Base-by-base conservation (phyloP, 768 basidiomycete species). In the Myochromella boudieri region DNA sequence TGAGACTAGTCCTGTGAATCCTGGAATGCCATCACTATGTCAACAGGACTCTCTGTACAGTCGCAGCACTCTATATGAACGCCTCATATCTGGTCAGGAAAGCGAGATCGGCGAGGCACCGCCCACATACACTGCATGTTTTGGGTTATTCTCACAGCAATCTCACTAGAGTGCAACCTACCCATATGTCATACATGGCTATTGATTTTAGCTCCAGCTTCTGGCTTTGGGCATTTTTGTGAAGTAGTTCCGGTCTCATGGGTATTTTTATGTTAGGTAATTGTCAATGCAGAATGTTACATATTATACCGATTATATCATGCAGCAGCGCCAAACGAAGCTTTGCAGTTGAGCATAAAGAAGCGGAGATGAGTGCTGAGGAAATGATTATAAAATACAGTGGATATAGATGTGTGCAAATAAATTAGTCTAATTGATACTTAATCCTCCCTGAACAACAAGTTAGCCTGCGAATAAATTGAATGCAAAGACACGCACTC, bases 21-120 rank as follows among this genome's bases (percentile, higher is more conserved):
- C 63, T 15, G 46, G 54, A 28, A 65, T 65, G 63, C 42, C 54
- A 12, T 68, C 72, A 1, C 51, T 68, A 28, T 61, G 52, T 22
- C 56, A 57, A 18, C 47, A 60, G 12, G 68, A 74, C 37, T 66
- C 68, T 14, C 60, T 74, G n/a, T 56, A 72, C 29, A 63, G 64
- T n/a, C 71, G 71, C 18, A 78, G 68, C 47, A 55, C 65, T 32
- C 76, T 85, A 48, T 93, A 87, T 57, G 93, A 92, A 60, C 75
- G 85, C 20, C 75, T 97, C 15, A 76, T 97, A 29, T 79, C 87
- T 9, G 94, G 95, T 18, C 83, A 85, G 62, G 87, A 88, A 63
- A 87, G 77, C 37, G 85, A 87, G 57, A 71, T 74, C 12, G 94
- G 94, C 6, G 93, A 97, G 62, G 77, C 78, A 6, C 94, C 95